Evolutionary conservation across 768 basidiomycete genomes (phyloP).

Genomic region (Termitomyces eurrhizus): DNA sequence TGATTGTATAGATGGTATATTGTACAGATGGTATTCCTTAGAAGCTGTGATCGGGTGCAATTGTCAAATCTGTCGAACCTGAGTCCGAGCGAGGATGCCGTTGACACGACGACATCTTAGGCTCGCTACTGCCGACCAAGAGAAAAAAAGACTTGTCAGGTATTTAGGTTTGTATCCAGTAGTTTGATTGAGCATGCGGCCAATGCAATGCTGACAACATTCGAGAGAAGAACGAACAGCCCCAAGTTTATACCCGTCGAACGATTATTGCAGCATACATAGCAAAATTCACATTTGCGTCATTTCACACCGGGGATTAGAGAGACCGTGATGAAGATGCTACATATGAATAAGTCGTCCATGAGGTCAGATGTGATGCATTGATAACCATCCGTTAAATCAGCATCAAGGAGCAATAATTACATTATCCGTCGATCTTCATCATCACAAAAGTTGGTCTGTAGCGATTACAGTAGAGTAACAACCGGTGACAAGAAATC

Average conservation of each 20-base stretch:
- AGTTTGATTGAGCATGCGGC: not conserved
- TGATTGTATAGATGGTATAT: constrained; percentile 2
- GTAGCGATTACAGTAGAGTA: not conserved
- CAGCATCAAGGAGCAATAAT: not conserved
- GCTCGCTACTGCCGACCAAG: not conserved
- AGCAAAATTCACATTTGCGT: too few relatives aligned
- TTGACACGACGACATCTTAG: not conserved
- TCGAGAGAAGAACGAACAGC: not conserved
- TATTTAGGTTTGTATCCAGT: not conserved
- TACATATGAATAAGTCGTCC: not conserved
- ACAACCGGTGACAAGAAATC: not conserved
- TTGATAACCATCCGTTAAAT: not conserved
- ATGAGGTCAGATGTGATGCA: not conserved
- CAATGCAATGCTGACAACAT: too few relatives aligned
- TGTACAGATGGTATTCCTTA: too few relatives aligned
- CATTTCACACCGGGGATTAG: not conserved
- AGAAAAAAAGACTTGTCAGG: not conserved
- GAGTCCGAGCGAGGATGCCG: not conserved
- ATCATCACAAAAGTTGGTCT: not conserved
- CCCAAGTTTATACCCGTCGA: not conserved
- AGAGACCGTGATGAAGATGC: not conserved
- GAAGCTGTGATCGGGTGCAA: not conserved
- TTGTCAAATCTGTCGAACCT: not conserved
- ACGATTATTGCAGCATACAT: too few relatives aligned
- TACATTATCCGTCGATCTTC: not conserved